A percentile compares a stretch with the other conserved stretches of the same genome.
Evolutionary conservation across 495 filamentous ascomycete genomes (phyloP).

Genomic region (Hypoxylon crocopeplum): DNA sequence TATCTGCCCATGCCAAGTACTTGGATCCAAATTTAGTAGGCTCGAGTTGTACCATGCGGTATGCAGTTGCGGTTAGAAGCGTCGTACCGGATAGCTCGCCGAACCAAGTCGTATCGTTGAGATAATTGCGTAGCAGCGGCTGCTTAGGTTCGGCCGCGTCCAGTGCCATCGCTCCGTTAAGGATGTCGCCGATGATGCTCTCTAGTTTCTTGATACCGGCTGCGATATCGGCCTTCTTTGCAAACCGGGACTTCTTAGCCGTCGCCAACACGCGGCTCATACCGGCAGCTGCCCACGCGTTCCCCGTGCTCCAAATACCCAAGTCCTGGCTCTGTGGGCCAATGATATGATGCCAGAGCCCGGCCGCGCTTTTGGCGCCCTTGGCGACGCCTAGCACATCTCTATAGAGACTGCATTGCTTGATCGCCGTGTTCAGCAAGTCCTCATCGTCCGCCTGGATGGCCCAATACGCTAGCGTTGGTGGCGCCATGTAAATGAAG

Average conservation of each 20-base stretch:
- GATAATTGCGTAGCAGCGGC: constrained; percentile 57
- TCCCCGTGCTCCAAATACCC: constrained; percentile 59
- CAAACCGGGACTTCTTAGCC: constrained; percentile 45
- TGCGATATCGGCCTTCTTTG: constrained; percentile 34
- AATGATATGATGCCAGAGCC: constrained; percentile 57
- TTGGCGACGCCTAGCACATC: constrained; percentile 47
- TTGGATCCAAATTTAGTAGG: constrained; percentile 45
- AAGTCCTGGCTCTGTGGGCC: constrained; percentile 51
- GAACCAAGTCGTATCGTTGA: constrained; percentile 57
- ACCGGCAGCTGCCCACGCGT: constrained; percentile 59
- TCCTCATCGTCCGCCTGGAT: constrained; percentile 45
- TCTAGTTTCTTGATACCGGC: constrained; percentile 43
- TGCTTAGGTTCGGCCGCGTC: constrained; percentile 48
- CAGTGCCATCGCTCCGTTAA: constrained; percentile 52
- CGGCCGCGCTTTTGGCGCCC: constrained; percentile 28
- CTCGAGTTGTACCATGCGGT: constrained; percentile 53
- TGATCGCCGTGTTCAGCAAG: constrained; percentile 46
- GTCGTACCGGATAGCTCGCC: constrained; percentile 60
- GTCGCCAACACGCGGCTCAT: constrained; percentile 58
- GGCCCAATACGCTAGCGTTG: constrained; percentile 57
- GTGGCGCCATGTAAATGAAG: constrained; percentile 60
- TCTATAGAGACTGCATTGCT: constrained; percentile 52
- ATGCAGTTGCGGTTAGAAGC: constrained; percentile 52
- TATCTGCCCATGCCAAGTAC: constrained; percentile 55
- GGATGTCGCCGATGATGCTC: constrained; percentile 50